Evolutionary conservation across 1,139 yeast genomes (phyloP), one percentile per base, ranked within the genome.

Genomic region (Magnusiomyces tetraspermus): DNA sequence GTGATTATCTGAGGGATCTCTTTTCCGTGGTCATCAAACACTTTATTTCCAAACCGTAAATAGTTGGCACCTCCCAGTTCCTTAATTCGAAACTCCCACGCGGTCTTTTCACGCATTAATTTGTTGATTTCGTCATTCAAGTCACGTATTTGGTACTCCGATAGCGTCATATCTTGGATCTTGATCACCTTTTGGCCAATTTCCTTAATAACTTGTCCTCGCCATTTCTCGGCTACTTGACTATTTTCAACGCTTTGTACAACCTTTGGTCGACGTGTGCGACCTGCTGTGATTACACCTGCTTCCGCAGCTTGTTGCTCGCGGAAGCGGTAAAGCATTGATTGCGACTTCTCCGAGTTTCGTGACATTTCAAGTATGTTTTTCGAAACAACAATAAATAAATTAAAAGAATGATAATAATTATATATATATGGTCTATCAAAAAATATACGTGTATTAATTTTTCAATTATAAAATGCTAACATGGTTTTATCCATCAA

Each of bases 81-180:
- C 53, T 75, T 74, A 48, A 89, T 80, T 55, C 82, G 85, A 58
- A 80, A 71, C 60, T 89, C 96, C 96, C 96, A 88, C 1, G 85
- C 76, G 48, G 74, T 69, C 60, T 81, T 80, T 64, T 88, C 94
- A 46, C 77, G 75, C 69, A 83, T 74, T 26, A 86, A 70, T 54
- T 75, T 76, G 63, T 89, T 90, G 55, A 88, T 71, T 52, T 80
- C 82, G 60, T 86, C 95, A 62, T 89, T 90, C 38, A 85, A 64
- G 49, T 84, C 94, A 48, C 95, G 71, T 1, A 89, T 67, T 60
- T 83, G 85, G 44, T 70, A 69, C 37, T 82, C 88, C 11, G 78
- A 76, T 24, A 83, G 62, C 10, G 79, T 68, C 1, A 72, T 66
- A 63, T 88, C 95, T 56, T 84, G 84, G 40, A 89, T 79, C 60